phyloP scores from a whole-genome alignment of 2,329 filamentous ascomycete species.

The Stagonosporopsis chrysanthemi region DNA sequence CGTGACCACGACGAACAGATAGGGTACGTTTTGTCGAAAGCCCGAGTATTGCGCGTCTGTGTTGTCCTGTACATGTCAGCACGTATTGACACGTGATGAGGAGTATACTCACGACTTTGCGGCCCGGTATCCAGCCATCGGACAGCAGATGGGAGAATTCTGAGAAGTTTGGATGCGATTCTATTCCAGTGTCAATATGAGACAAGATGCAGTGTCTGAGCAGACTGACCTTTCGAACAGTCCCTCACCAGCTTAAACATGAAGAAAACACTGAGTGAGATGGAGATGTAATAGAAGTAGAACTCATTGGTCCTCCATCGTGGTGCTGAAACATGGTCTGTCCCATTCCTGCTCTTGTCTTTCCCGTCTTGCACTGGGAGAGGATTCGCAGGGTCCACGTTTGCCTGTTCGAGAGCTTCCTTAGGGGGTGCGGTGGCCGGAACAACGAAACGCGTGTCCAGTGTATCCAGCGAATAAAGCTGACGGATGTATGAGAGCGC shows the following conservation, averaged over 20 bases:
- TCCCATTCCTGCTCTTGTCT: slow-evolving; percentile 27
- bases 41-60: slow-evolving; percentile 87
- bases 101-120: slow-evolving; percentile 73
- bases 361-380: slow-evolving; percentile 34
- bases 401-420: slow-evolving; percentile 46
- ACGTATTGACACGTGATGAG: neutral
- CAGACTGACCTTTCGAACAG: slow-evolving; percentile 75
- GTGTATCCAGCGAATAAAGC: slow-evolving; percentile 70
- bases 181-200: slow-evolving; percentile 54
- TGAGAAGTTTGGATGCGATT: slow-evolving; percentile 79
- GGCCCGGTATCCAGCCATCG: slow-evolving; percentile 89
- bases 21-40: slow-evolving; percentile 87
- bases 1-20: slow-evolving; percentile 74
- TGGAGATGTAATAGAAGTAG: slow-evolving; percentile 76
- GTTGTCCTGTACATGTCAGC: slow-evolving; percentile 68
- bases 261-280: slow-evolving; percentile 72
- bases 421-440: slow-evolving; percentile 70
- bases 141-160: slow-evolving; percentile 76
- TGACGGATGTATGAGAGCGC: slow-evolving; percentile 58
- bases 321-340: slow-evolving; percentile 64
- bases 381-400: slow-evolving; percentile 44
- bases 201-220: neutral
- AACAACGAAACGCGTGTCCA: slow-evolving; percentile 76
- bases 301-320: slow-evolving; percentile 91
- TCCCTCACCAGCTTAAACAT: slow-evolving; percentile 93